Conservation (phyloP, 345 rosid genomes). For the Arabidopsis arenosa region DNA sequence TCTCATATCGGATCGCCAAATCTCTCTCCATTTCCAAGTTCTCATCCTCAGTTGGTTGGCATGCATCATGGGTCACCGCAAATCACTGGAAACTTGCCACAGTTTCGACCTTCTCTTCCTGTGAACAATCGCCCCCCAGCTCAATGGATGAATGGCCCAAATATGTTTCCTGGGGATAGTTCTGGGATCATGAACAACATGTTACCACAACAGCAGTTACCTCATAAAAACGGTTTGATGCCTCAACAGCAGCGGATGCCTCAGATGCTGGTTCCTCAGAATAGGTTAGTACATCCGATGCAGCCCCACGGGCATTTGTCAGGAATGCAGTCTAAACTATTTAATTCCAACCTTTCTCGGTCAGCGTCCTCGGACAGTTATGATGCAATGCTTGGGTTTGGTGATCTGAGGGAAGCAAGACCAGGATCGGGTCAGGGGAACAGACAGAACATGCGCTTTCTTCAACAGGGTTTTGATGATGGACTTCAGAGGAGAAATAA, state of each 20-base stretch:
- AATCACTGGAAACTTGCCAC: conserved; percentile 62
- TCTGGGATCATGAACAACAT: conserved; percentile 58
- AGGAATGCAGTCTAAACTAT: conserved; percentile 65
- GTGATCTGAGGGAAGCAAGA: conserved; percentile 70
- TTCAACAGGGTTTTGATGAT: conserved; percentile 62
- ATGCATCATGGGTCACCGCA: conserved; percentile 65
- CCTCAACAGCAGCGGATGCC: conserved; percentile 45
- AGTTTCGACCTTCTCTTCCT: conserved; percentile 58
- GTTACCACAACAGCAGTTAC: conserved; percentile 57
- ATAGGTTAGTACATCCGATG: conserved; percentile 60
- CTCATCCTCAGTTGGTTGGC: conserved; percentile 62
- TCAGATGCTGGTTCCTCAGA: conserved; percentile 65
- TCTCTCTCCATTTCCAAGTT: conserved; percentile 59
- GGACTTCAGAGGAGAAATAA: conserved; percentile 49
- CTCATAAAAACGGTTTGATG: conserved; percentile 79
- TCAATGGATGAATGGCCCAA: conserved; percentile 68
- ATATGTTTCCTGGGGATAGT: conserved; percentile 67
- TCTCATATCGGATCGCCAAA: conserved; percentile 63
- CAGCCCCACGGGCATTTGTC: conserved; percentile 68
- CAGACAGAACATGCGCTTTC: conserved; percentile 61
- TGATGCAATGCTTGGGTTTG: conserved; percentile 64
- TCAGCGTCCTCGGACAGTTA: conserved; percentile 61
- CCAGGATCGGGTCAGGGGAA: conserved; percentile 63
- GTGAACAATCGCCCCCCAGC: conserved; percentile 57
- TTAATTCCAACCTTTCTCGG: conserved; percentile 65